Conservation (phyloP, 768 basidiomycete genomes). For the Rhizopogon sp. region DNA sequence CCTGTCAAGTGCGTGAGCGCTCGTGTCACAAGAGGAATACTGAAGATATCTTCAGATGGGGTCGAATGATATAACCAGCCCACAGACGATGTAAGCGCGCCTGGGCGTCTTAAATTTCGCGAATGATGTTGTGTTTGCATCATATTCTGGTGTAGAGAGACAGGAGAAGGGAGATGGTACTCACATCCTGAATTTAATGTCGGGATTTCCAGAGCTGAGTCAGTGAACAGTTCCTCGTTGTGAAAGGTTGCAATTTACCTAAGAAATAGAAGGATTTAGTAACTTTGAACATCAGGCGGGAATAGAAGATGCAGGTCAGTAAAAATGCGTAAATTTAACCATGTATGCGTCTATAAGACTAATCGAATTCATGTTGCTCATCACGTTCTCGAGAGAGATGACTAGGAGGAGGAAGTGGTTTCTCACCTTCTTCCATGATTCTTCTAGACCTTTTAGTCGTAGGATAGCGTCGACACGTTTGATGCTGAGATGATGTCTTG, state of each 20-base stretch:
- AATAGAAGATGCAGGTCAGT: constrained; percentile 13
- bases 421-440: constrained; percentile 66
- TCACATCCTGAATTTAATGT: constrained; percentile 33
- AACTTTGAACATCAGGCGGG: not conserved
- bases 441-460: constrained; percentile 75
- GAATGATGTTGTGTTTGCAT: constrained; percentile 65
- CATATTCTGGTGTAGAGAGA: constrained; percentile 15
- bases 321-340: constrained; percentile 50
- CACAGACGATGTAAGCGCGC: constrained; percentile 58
- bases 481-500: constrained; percentile 59
- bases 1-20: constrained; percentile 31
- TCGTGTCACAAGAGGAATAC: constrained; percentile 4
- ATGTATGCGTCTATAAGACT: constrained; percentile 86
- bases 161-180: constrained; percentile 8
- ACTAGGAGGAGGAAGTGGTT: not conserved
- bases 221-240: not conserved
- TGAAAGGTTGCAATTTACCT: constrained; percentile 1
- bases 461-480: constrained; percentile 83
- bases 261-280: not conserved
- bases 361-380: constrained; percentile 78
- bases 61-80: constrained; percentile 66
- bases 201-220: not conserved
- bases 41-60: constrained; percentile 50
- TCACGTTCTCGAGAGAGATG: constrained; percentile 24
- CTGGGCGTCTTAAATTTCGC: constrained; percentile 57